Evolutionary conservation across 2,329 filamentous ascomycete species (phyloP).

Genomic region (Colletotrichum endophyticum): DNA sequence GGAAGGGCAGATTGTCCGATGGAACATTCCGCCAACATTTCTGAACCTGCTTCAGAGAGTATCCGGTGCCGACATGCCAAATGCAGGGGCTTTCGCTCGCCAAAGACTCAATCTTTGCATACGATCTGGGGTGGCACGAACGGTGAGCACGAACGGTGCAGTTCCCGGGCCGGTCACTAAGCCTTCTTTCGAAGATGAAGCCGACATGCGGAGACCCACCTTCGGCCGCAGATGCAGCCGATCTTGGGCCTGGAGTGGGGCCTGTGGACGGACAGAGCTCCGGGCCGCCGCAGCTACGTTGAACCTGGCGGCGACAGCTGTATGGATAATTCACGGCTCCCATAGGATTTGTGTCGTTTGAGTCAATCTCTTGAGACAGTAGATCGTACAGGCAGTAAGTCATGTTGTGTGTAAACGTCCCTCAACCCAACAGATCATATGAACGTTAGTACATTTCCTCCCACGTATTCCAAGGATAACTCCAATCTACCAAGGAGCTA

Average conservation of each 20-base stretch:
- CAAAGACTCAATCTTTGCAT: too few relatives aligned
- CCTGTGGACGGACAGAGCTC: not conserved
- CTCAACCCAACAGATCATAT: not conserved
- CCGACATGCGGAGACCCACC: not conserved
- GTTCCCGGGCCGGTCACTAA: not conserved
- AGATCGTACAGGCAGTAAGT: not conserved
- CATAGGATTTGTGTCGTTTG: not conserved
- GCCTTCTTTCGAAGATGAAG: not conserved
- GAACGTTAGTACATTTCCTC: not conserved
- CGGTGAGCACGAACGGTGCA: not conserved
- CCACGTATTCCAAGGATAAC: rapidly evolving
- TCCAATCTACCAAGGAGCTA: not conserved
- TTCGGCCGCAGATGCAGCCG: not conserved
- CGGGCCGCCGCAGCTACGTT: not conserved
- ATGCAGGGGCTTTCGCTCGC: too few relatives aligned
- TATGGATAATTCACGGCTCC: too few relatives aligned
- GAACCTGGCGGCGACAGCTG: not conserved
- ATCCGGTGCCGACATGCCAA: too few relatives aligned
- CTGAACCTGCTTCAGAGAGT: too few relatives aligned
- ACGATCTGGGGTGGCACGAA: too few relatives aligned
- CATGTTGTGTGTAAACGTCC: not conserved
- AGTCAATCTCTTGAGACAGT: not conserved
- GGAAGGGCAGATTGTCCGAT: not conserved
- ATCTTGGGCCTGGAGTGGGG: not conserved
- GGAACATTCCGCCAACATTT: not conserved